Conservation (phyloP, 2,329 filamentous ascomycete genomes). For the Akanthomyces muscarius region DNA sequence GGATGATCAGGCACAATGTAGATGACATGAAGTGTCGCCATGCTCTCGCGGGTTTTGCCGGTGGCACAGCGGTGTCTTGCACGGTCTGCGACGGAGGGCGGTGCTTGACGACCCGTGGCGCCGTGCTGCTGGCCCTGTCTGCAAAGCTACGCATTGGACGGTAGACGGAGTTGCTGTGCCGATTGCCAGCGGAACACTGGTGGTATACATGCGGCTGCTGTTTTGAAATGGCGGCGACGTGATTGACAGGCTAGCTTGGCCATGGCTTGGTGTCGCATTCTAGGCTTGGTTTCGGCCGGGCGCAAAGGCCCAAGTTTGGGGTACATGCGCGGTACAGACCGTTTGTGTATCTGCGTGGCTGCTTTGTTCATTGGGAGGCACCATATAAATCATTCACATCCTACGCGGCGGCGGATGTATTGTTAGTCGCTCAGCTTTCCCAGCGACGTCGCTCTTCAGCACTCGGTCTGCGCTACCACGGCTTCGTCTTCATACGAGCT, state of each 20-base stretch:
- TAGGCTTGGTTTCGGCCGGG: constrained; percentile 1
- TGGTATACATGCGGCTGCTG: background rate
- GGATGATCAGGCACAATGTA: constrained; percentile 6
- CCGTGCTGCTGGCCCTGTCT: background rate
- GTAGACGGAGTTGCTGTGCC: background rate
- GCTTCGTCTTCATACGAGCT: background rate
- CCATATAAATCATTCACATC: background rate
- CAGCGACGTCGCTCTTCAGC: background rate
- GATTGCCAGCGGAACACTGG: background rate
- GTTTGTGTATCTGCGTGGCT: background rate
- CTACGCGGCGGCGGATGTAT: background rate
- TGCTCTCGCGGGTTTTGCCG: constrained; percentile 6
- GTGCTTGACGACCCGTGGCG: background rate
- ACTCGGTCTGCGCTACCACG: background rate
- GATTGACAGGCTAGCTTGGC: constrained; percentile 3
- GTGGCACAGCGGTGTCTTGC: background rate
- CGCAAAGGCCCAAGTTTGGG: background rate
- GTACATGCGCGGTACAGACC: background rate
- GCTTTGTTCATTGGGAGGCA: background rate
- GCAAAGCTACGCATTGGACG: background rate
- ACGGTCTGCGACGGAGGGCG: background rate
- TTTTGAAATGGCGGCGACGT: background rate
- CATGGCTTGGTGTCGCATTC: background rate
- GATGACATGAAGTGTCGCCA: constrained; percentile 6
- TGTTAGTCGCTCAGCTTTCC: background rate